These are phyloP conservation scores for Candida lessepsii DNA, from an alignment of 805 yeast genomes.

Conservation along the genomic window DNA sequence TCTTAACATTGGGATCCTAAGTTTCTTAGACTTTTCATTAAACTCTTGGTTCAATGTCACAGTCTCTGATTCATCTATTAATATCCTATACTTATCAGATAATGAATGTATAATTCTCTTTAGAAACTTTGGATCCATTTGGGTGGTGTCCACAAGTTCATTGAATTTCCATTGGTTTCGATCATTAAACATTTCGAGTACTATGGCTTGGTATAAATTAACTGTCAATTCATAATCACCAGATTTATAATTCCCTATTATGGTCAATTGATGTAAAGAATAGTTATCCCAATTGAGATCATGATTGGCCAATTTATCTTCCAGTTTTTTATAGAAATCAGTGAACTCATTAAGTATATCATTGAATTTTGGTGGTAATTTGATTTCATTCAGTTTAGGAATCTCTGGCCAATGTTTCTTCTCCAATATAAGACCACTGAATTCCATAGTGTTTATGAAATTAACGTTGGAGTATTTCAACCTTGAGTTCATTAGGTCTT, in stretches of 20 bases:
- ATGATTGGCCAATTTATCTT: slow-evolving; percentile 24
- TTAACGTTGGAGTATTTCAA: slow-evolving; percentile 14
- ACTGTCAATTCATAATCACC: slow-evolving; percentile 34
- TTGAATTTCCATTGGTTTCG: slow-evolving; percentile 18
- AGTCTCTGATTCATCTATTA: slow-evolving; percentile 16
- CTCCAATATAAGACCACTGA: slow-evolving; percentile 33
- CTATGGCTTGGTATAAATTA: slow-evolving; percentile 45
- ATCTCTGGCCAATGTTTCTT: slow-evolving; percentile 42
- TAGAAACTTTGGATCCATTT: slow-evolving; percentile 33
- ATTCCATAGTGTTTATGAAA: slow-evolving; percentile 18
- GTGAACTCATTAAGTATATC: slow-evolving; percentile 20
- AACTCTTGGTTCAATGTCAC: slow-evolving; percentile 25
- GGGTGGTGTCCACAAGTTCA: slow-evolving; percentile 25
- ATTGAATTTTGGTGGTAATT: slow-evolving; percentile 24
- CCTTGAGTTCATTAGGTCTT: slow-evolving; percentile 28
- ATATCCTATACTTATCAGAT: slow-evolving; percentile 30
- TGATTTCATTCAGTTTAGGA: slow-evolving; percentile 24
- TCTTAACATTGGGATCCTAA: slow-evolving; percentile 30
- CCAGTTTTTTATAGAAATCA: slow-evolving; percentile 18
- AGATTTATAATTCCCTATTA: slow-evolving; percentile 30
- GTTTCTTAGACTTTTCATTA: slow-evolving; percentile 25
- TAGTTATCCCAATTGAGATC: slow-evolving; percentile 42
- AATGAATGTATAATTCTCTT: slow-evolving; percentile 29
- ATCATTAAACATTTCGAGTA: slow-evolving; percentile 38
- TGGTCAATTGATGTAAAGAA: slow-evolving; percentile 39